Conservation (phyloP, 805 yeast genomes). For the Kregervanrija delftensis region DNA sequence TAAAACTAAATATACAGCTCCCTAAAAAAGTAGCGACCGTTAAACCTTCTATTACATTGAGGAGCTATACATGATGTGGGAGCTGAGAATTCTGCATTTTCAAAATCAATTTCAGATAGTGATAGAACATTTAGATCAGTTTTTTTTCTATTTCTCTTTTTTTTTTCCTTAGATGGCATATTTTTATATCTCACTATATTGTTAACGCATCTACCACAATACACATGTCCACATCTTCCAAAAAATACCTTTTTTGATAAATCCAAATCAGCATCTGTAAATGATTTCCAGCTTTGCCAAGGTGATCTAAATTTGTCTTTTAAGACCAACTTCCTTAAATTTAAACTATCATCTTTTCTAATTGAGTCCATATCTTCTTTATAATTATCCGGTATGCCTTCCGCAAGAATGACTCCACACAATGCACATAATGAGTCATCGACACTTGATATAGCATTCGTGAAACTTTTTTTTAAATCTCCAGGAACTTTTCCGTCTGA, state of each 20-base stretch:
- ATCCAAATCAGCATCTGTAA: constrained; percentile 50
- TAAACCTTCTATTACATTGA: constrained; percentile 39
- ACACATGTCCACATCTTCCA: constrained; percentile 75
- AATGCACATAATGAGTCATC: constrained; percentile 47
- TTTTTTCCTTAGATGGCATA: constrained; percentile 8
- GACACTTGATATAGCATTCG: constrained; percentile 26
- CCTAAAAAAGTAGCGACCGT: constrained; percentile 42
- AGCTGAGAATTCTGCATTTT: constrained; percentile 41
- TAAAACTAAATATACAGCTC: constrained; percentile 40
- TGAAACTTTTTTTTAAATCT: constrained; percentile 10
- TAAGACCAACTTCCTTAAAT: constrained; percentile 21
- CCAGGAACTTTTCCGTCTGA: constrained; percentile 11
- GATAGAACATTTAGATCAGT: constrained; percentile 11
- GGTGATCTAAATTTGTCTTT: constrained; percentile 43
- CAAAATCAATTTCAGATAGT: constrained; percentile 22
- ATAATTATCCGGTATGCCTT: constrained; percentile 57
- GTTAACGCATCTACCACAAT: constrained; percentile 79
- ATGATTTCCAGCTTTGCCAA: constrained; percentile 46
- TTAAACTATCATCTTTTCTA: constrained; percentile 10
- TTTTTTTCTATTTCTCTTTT: constrained; percentile 20
- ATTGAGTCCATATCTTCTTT: not conserved
- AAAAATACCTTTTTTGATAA: constrained; percentile 61
- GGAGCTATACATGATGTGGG: constrained; percentile 54
- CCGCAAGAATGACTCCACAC: constrained; percentile 70
- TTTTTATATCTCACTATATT: constrained; percentile 37